Percentiles rank a stretch among this genome's conserved stretches.
These are phyloP conservation scores for Phytophthora idaei DNA, from an alignment of 352 stramenopile genomes.

Conservation along the genomic window DNA sequence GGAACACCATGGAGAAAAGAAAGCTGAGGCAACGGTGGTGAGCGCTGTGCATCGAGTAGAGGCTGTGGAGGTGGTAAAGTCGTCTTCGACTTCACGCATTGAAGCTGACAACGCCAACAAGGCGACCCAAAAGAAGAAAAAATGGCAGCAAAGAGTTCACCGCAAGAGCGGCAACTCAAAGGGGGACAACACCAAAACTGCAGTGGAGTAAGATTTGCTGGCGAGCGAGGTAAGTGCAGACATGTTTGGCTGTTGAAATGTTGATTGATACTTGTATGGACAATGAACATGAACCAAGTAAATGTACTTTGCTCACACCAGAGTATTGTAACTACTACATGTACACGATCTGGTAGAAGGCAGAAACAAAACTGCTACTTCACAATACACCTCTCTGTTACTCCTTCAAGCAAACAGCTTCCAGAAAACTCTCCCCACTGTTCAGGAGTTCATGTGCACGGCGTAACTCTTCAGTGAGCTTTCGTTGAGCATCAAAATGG, in stretches of 20 bases:
- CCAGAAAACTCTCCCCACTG: not conserved
- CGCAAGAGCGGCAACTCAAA: slow-evolving; percentile 27
- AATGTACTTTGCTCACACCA: not conserved
- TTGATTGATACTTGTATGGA: slow-evolving; percentile 15
- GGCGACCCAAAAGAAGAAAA: slow-evolving; percentile 33
- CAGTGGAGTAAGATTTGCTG: slow-evolving; percentile 6
- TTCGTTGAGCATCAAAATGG: not conserved
- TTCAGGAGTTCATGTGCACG: not conserved
- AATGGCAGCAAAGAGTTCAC: slow-evolving; percentile 21
- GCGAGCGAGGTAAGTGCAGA: not conserved
- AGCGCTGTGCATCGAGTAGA: slow-evolving; percentile 15
- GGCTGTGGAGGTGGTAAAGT: not conserved
- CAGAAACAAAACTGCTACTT: too few relatives aligned
- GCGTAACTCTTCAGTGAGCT: not conserved
- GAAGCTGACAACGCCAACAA: slow-evolving; percentile 19
- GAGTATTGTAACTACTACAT: too few relatives aligned
- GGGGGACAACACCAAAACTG: slow-evolving; percentile 12
- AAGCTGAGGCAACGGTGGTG: slow-evolving; percentile 6
- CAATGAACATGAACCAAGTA: slow-evolving; percentile 15
- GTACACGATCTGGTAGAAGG: too few relatives aligned
- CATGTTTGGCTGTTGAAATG: slow-evolving; percentile 3
- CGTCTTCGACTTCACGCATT: slow-evolving; percentile 2
- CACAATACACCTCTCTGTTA: not conserved
- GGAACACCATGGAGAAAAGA: slow-evolving; percentile 15
- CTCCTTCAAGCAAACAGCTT: not conserved